phyloP scores from a whole-genome alignment of 495 filamentous ascomycete species.

The Daldinia bambusicola region DNA sequence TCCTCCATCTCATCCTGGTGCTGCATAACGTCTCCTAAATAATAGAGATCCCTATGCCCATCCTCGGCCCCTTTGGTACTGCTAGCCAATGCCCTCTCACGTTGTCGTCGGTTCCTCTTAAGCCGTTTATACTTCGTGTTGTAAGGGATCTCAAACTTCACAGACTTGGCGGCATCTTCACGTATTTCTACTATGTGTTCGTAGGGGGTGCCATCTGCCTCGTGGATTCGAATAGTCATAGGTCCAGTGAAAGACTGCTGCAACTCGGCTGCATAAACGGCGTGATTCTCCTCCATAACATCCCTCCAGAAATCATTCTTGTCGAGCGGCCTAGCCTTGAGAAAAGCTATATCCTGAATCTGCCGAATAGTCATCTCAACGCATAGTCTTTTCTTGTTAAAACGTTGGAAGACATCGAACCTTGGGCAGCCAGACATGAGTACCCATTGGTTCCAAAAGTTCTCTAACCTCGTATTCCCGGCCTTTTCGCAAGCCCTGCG shows the following conservation, averaged over 20 bases:
- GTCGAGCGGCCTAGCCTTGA: slow-evolving; percentile 55
- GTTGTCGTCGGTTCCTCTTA: slow-evolving; percentile 89
- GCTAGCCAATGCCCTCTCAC: slow-evolving; percentile 74
- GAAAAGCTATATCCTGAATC: slow-evolving; percentile 63
- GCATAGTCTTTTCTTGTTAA: slow-evolving; percentile 97
- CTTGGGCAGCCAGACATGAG: slow-evolving; percentile 85
- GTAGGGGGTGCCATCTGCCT: slow-evolving; percentile 97
- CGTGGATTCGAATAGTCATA: slow-evolving; percentile 97
- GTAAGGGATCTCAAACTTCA: slow-evolving; percentile 88
- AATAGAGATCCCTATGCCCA: slow-evolving; percentile 87
- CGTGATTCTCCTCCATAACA: slow-evolving; percentile 77
- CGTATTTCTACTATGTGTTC: slow-evolving; percentile 98
- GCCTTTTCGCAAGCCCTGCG: slow-evolving; percentile 84
- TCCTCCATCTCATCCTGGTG: slow-evolving; percentile 80
- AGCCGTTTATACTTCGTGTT: slow-evolving; percentile 99
- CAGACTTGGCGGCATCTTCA: slow-evolving; percentile 72
- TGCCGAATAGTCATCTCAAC: slow-evolving; percentile 94
- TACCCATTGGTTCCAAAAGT: slow-evolving; percentile 95
- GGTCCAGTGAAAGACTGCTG: slow-evolving; percentile 90
- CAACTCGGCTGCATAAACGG: slow-evolving; percentile 73
- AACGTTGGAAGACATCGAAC: slow-evolving; percentile 84
- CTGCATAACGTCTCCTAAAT: slow-evolving; percentile 89
- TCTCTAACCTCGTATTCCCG: slow-evolving; percentile 82
- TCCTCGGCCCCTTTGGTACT: slow-evolving; percentile 72
- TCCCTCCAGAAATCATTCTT: slow-evolving; percentile 83